Evolutionary conservation across 805 yeast genomes (phyloP), one percentile per base, ranked within the genome.

Genomic region (Ogataea angusta): DNA sequence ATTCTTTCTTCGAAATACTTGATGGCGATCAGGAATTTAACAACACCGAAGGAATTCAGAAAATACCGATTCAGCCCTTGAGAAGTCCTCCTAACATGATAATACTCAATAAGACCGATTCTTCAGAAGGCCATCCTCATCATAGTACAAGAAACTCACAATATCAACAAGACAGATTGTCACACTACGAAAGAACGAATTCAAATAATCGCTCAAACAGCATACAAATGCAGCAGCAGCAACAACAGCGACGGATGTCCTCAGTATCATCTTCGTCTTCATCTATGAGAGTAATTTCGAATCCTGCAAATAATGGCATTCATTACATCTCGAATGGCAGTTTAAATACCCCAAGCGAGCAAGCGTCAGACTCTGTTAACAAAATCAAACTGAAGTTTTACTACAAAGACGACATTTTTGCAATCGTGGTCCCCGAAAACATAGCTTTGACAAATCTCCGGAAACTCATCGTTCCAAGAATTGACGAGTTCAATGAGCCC

Each of bases 341-440:
- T 10, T 10, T 36, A 5, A 10, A 36, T 7, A 36, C 42, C 5
- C 22, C 35, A 5, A 26, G 10, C 1, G 38, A 21, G 25, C 34
- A 14, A 13, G 7, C 21, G 6, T 19, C 27, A 5, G 32, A 56
- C 53, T 15, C 45, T 38, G 39, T 56, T 30, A 30, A 60, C 37
- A 77, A 76, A 52, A 64, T 69, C 14, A 85, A 85, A 59, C 75
- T 85, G 37, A 85, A 85, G 59, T 83, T 85, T 54, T 85, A 81
- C 58, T 84, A 78, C 54, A 81, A 80, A 43, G 93, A 84, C 53
- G 95, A 85, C 56, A 85, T 85, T 12, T 85, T 85, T 67, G 93
- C 88, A 1, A 68, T 85, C 18, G 53, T 53, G 9, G 60, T 64
- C n/a, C 45, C 55, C 3, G 52, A 52, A 3, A 51, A 50, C 27